Evolutionary conservation across 2,329 filamentous ascomycete species (phyloP), one percentile per base, ranked within the genome.

Genomic region (Venturia carpophila): DNA sequence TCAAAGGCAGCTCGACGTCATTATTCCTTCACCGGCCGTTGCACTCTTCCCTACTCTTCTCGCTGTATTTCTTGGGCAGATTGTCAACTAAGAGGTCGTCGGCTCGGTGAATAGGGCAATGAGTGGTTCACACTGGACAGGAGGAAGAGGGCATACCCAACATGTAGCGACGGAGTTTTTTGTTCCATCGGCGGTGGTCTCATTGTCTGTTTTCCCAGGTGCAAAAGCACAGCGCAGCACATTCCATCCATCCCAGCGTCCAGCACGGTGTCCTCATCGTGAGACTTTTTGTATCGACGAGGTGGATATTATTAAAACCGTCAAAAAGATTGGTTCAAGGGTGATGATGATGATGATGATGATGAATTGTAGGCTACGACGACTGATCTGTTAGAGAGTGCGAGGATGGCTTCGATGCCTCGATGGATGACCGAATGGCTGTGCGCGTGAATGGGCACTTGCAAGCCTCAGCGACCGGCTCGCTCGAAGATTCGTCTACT

Each of bases 361-460:
- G 30, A 37, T 37, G 52, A 17, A 21, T 37, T 58, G 52, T 58
- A 58, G 30, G n/a, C 27, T 58, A 58, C n/a, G 52, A 58, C 27
- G 52, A 58, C 5, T 58, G 30, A 13, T 58, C 5, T 58, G 52
- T 10, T 58, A n/a, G 30, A 37, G 30, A 37, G 30, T 3, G 11
- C 9, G 52, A 37, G 13, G 13, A 37, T 58, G 27, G 52, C 49
- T n/a, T 58, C 52, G 30, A 37, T 58, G 30, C 52, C 30, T 37
- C 27, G 47, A 27, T 21, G 21, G 11, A 7, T 52, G 47, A 21
- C 11, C 2, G 17, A n/a, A 52, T 30, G 47, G 47, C 11, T 21
- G n/a, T 10, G 11, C n/a, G 11, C 27, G 47, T 21, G 24, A 10
- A 27, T 21, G 4, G 24, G 39, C 39, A 41, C 2, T 10, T 41